Percentiles rank a stretch among this genome's conserved stretches.
Conservation (phyloP, 2,329 filamentous ascomycete genomes). For the Davidsoniella neocaledoniae region DNA sequence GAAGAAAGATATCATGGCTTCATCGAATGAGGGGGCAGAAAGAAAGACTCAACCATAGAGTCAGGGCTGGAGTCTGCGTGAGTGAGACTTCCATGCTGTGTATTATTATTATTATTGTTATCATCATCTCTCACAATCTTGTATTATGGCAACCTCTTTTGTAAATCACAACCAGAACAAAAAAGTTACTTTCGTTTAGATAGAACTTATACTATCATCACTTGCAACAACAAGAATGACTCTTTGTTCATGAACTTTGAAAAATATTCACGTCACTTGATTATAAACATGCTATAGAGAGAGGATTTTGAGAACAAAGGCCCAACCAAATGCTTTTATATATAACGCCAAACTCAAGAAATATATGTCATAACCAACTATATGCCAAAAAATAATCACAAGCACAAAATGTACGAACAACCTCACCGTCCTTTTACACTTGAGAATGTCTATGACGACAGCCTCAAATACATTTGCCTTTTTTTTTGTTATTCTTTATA, state of each 20-base stretch:
- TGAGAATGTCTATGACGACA: too few relatives aligned
- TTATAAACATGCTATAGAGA: too few relatives aligned
- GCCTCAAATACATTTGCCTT: not conserved
- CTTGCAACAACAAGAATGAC: too few relatives aligned
- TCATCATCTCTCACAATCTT: not conserved
- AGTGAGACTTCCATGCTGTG: slow-evolving; percentile 4
- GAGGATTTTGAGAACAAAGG: not conserved
- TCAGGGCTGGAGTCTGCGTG: not conserved
- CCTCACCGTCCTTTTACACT: too few relatives aligned
- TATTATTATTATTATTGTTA: slow-evolving; percentile 4
- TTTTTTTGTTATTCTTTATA: not conserved
- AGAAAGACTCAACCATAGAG: too few relatives aligned
- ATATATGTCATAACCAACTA: slow-evolving; percentile 1
- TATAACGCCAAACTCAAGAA: not conserved
- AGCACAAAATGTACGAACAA: too few relatives aligned
- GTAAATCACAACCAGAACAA: not conserved
- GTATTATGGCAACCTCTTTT: not conserved
- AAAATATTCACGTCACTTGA: too few relatives aligned
- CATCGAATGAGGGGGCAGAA: too few relatives aligned
- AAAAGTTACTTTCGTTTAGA: not conserved
- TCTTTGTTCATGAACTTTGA: too few relatives aligned
- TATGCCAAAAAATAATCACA: not conserved
- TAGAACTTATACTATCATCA: not conserved
- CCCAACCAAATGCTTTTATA: not conserved
- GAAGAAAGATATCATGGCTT: not conserved